phyloP scores from a whole-genome alignment of 2,329 filamentous ascomycete genomes.

The Fusarium oligoseptatum region DNA sequence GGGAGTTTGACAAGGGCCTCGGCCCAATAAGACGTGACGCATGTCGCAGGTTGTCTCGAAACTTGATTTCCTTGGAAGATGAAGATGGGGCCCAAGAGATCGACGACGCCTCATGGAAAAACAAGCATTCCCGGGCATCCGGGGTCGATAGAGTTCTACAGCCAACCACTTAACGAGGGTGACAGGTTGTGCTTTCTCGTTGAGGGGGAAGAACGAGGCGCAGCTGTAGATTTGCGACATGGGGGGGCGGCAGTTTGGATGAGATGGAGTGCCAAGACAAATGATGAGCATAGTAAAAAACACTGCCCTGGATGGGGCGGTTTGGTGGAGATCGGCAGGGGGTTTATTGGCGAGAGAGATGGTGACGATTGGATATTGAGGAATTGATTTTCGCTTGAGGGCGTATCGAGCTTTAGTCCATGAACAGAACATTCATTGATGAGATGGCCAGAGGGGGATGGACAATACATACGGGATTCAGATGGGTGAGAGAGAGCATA shows the following conservation, averaged over 20 bases:
- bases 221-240: constrained; percentile 33
- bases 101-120: not conserved
- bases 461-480: not conserved
- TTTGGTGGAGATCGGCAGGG: constrained; percentile 1
- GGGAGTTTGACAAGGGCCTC: constrained; percentile 11
- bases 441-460: not conserved
- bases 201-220: constrained; percentile 28
- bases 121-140: constrained; percentile 10
- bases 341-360: not conserved
- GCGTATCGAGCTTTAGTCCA: not conserved
- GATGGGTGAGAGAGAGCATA: not conserved
- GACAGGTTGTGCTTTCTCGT: constrained; percentile 22
- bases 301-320: constrained; percentile 14
- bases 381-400: not conserved
- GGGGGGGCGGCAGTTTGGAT: not conserved
- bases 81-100: not conserved
- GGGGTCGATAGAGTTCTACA: constrained; percentile 8
- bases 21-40: constrained; percentile 1
- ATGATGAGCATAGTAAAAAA: not conserved
- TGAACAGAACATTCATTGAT: not conserved
- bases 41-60: constrained; percentile 3
- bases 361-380: not conserved
- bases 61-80: constrained; percentile 5
- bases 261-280: constrained; percentile 29
- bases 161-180: constrained; percentile 28